Evolutionary conservation across 2,329 filamentous ascomycete species (phyloP), one percentile per base, ranked within the genome.

Genomic region (Ambrosiella beaveri): DNA sequence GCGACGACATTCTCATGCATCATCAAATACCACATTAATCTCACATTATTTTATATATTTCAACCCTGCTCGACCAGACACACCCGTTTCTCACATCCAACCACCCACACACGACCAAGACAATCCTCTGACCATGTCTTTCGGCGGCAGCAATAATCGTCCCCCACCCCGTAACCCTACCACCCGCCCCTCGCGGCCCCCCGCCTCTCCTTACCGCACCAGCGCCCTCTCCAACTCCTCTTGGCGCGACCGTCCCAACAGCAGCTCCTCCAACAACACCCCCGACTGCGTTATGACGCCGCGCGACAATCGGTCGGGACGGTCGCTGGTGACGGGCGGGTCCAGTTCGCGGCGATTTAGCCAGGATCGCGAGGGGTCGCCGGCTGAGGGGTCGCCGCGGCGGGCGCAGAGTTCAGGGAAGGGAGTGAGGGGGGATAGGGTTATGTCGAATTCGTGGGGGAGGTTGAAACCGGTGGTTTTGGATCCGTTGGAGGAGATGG

Each of bases 401-500:
- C 50, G 49, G 44, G 38, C 45, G 45, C 27, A 19, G 38, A 51
- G 57, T 17, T 66, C 67, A 47, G 66, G 63, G 50, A 68, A 15
- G 13, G 51, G 51, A 7, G 15, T 8, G 13, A n/a, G 49, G 11
- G 37, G 35, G 36, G 51, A 53, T 5, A 40, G 66, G 54, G 62
- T 64, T 13, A 62, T 67, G 8, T 79, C 80, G 53, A 76, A 76
- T 55, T 75, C 79, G 63, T 87, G 84, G 81, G 80, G 78, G 61
- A 77, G 86, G 62, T 73, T 94, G 62, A 89, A 85, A 68, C 84
- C 86, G 11, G 77, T 84, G 61, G 80, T 84, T 50, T 73, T 81
- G 59, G 89, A 96, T 68, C 80, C 86, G 12, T 74, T 97, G 36
- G 86, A 94, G 64, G 78, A 75, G 61, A 85, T 94, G 63, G 90